Evolutionary conservation across 352 stramenopile genomes (phyloP), one percentile per base, ranked within the genome.

Genomic region (Pythium aquatile): DNA sequence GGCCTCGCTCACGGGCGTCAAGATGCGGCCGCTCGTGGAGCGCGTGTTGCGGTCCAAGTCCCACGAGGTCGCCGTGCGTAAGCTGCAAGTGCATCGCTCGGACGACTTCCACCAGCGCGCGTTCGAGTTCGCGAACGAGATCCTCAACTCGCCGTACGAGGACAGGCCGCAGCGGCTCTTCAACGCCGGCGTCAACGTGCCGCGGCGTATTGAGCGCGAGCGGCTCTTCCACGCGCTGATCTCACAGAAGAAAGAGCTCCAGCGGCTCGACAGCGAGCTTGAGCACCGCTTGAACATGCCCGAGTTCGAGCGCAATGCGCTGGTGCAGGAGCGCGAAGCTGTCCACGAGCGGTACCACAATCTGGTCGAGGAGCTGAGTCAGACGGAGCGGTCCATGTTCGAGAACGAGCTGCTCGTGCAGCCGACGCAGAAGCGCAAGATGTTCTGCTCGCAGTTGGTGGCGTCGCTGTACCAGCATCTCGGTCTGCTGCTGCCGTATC

Each of bases 381-480:
- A 78, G 44, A 88, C 68, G 9, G 85, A 90, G 62, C 81, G 85
- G 11, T 93, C 85, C 2, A 70, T 93, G 14, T 96, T 94, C 63
- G 85, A 93, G 72, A 96, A 94, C 65, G 81, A 86, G 29, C 72
- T 85, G 26, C 74, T 87, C 32, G 65, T 65, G 14, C 68, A 78
- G 37, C 67, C 79, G 17, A 55, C 61, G 8, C 70, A 75, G 11
- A 65, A 68, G 46, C 73, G 67, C 57, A 91, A 91, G 55, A 83
- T 88, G 72, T 94, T 94, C 62, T 96, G 87, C 72, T 93, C 85
- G 39, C 84, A 96, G 62, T 71, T 96, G 32, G 81, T 90, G 9
- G 85, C 87, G 0, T 73, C 75, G 1, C 62, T 96, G 47, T 96
- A 94, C 63, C 87, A 96, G 65, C 80, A 93, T 35, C 61, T 96